phyloP scores from a whole-genome alignment of 495 filamentous ascomycete species.

The Hyaloscypha bicolor region DNA sequence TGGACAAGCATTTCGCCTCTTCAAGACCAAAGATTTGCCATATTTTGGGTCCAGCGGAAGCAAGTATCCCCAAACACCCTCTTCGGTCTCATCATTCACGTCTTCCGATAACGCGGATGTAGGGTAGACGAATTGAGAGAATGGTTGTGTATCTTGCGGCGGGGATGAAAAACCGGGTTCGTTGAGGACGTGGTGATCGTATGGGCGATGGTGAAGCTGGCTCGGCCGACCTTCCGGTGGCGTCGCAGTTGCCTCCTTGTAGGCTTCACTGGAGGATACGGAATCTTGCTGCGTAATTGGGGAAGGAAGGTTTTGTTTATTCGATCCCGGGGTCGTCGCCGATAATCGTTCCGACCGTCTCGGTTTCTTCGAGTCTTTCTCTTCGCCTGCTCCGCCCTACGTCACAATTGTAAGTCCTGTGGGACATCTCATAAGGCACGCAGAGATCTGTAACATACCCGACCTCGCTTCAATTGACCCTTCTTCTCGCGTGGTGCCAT shows the following conservation, averaged over 20 bases:
- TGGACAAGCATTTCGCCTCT: conserved; percentile 66
- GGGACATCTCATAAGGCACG: conserved; percentile 15
- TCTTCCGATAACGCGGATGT: conserved; percentile 75
- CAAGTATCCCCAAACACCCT: conserved; percentile 95
- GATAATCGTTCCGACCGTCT: conserved; percentile 62
- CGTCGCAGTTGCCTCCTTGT: conserved; percentile 73
- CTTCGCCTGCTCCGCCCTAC: conserved; percentile 40
- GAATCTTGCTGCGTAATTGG: conserved; percentile 70
- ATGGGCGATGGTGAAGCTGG: conserved; percentile 53
- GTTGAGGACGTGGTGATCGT: conserved; percentile 33
- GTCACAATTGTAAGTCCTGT: conserved; percentile 28
- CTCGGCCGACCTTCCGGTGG: conserved; percentile 65
- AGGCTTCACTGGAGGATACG: conserved; percentile 53
- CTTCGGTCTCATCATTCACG: conserved; percentile 76
- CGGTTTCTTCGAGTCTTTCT: conserved; percentile 62
- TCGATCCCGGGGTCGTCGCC: conserved; percentile 57
- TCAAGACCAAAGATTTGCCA: conserved; percentile 70
- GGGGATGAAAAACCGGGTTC: conserved; percentile 51
- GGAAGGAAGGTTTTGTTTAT: conserved; percentile 75
- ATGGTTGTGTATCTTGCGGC: conserved; percentile 62
- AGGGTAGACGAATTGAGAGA: conserved; percentile 79
- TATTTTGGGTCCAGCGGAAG: conserved; percentile 75
- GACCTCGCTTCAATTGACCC: conserved; percentile 56
- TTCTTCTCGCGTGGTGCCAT: conserved; percentile 59
- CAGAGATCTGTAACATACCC: conserved; percentile 40